Conservation (phyloP, 192 early-diverging fungal genomes). For the Ambispora gerdemannii region DNA sequence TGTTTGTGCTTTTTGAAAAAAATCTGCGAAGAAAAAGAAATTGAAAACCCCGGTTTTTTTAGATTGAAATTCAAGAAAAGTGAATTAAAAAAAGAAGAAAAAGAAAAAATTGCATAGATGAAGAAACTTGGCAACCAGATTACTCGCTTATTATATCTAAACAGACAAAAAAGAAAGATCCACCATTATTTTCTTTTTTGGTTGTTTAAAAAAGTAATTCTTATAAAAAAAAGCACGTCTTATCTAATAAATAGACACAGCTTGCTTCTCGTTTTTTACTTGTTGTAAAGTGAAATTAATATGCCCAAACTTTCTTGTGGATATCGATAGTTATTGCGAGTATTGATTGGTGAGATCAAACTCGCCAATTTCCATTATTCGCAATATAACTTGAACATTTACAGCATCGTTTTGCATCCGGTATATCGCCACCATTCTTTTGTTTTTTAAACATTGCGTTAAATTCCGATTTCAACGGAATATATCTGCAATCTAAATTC, state of each 20-base stretch:
- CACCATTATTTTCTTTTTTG: no score
- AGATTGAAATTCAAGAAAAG: no score
- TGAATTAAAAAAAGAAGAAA: no score
- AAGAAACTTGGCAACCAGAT: no score
- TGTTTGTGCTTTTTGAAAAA: no score
- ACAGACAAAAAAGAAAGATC: no score
- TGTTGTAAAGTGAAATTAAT: no score
- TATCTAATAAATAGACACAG: not conserved
- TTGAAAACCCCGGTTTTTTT: no score
- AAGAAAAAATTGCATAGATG: no score
- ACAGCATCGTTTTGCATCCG: conserved; percentile 17
- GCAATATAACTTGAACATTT: conserved; percentile 18
- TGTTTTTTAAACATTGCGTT: conserved; percentile 38
- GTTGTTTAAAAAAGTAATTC: not conserved
- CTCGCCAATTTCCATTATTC: not conserved
- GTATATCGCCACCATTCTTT: conserved; percentile 22
- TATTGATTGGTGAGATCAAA: not conserved
- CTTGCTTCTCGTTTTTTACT: no score
- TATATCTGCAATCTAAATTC: conserved; percentile 42
- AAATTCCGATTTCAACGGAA: conserved; percentile 46
- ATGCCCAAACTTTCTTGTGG: not conserved
- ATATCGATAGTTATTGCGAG: not conserved
- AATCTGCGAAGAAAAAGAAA: no score
- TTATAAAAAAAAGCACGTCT: not conserved
- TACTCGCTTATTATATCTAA: no score